A percentile compares a stretch with the other conserved stretches of the same genome.
Conservation (phyloP, 192 early-diverging fungal species). For the Paraglomus brasilianum region DNA sequence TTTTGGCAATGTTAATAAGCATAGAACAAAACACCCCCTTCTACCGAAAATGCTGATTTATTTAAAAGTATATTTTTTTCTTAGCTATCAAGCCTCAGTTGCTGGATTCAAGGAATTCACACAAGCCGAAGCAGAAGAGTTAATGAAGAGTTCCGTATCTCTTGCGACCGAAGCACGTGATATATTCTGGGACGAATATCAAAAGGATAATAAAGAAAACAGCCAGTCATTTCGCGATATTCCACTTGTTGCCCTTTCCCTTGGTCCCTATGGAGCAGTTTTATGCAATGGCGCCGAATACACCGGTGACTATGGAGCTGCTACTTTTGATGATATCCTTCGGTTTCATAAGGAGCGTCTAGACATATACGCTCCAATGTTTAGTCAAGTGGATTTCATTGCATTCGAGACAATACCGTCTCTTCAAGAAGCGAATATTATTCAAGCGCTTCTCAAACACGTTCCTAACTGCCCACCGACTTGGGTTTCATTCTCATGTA, state of each 20-base stretch:
- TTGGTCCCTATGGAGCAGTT: slow-evolving; percentile 67
- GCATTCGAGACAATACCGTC: slow-evolving; percentile 72
- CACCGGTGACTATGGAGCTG: slow-evolving; percentile 55
- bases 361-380: slow-evolving; percentile 30
- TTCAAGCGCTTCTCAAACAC: slow-evolving; percentile 40
- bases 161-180: slow-evolving; percentile 52
- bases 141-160: slow-evolving; percentile 43
- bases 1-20: too few species aligned
- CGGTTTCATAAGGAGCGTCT: slow-evolving; percentile 56
- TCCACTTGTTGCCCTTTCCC: slow-evolving; percentile 52
- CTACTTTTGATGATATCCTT: slow-evolving; percentile 38
- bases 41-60: too few species aligned
- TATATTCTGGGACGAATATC: slow-evolving; percentile 31
- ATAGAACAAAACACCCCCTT: too few species aligned
- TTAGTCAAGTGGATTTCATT: slow-evolving; percentile 52
- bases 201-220: neutral
- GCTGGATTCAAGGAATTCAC: slow-evolving; percentile 47
- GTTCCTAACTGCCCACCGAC: slow-evolving; percentile 39
- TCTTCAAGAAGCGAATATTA: slow-evolving; percentile 50
- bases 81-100: slow-evolving; percentile 55
- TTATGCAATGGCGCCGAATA: slow-evolving; percentile 65
- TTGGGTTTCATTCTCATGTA: slow-evolving; percentile 62
- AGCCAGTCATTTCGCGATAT: neutral
- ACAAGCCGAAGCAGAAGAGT: slow-evolving; percentile 31
- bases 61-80: neutral